phyloP scores from a whole-genome alignment of 805 yeast genomes.

The Cyberlindnera euphorbiae region DNA sequence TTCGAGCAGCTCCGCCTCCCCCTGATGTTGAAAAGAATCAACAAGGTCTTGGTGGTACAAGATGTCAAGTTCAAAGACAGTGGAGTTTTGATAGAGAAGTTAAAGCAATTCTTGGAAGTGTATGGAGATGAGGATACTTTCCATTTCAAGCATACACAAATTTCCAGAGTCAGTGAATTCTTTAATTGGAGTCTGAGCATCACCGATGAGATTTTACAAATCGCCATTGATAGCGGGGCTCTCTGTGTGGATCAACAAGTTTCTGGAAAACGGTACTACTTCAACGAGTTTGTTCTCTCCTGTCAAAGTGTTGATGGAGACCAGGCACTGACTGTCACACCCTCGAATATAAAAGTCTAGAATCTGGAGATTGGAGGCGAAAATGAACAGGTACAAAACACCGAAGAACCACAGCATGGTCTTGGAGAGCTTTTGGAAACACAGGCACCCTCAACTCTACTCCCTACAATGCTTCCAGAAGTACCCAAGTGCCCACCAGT shows the following conservation, averaged over 20 bases:
- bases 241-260: slow-evolving; percentile 65
- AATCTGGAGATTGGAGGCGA: no score
- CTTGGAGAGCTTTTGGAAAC: slow-evolving; percentile 2
- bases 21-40: slow-evolving; percentile 37
- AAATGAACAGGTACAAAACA: neutral
- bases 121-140: slow-evolving; percentile 29
- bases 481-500: no score
- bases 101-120: slow-evolving; percentile 24
- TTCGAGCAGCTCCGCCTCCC: slow-evolving; percentile 60
- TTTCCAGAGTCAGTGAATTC: slow-evolving; percentile 24
- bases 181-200: slow-evolving; percentile 67
- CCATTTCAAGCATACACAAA: slow-evolving; percentile 21
- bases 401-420: neutral
- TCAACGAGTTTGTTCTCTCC: slow-evolving; percentile 42
- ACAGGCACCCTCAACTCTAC: slow-evolving; percentile 1
- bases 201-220: slow-evolving; percentile 57
- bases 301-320: no score
- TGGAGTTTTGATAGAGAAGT: slow-evolving; percentile 25
- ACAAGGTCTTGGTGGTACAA: slow-evolving; percentile 34
- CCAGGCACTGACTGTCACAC: no score
- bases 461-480: slow-evolving; percentile 6
- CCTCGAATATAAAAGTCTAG: no score
- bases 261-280: slow-evolving; percentile 59
- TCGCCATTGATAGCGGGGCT: slow-evolving; percentile 51
- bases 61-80: slow-evolving; percentile 35